Base-by-base conservation (phyloP, 164 flowering plant genomes). In the Kalanchoe fedtschenkoi region DNA sequence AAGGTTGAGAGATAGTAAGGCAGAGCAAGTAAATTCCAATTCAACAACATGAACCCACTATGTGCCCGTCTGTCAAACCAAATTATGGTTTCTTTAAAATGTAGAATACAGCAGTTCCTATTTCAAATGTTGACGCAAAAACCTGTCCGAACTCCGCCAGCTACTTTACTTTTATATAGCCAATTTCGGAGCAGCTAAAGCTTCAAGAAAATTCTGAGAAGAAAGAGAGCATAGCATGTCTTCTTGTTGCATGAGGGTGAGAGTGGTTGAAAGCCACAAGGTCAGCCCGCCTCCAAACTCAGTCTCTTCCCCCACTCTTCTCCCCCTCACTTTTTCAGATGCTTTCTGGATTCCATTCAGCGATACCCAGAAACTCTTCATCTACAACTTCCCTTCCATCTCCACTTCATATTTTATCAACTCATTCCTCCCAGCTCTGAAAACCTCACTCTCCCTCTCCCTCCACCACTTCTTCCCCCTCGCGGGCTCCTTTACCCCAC, bases 391-490 rank as follows among this genome's bases (percentile, higher is more conserved):
- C 42, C 58, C 72, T 0, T 47, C 54, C 28, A 7, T 39, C 28
- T 15, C 67, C 15, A 54, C 60, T 15, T 17, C 32, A 17, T 34
- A 26, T 19, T 65, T 71, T 60, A 19, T 34, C 2, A 2, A 59
- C 22, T 8, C 71, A 22, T 6, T 62, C 16, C 41, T 80, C 34
- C 80, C 82, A 0, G 39, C 8, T 0, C 74, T 81, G 61, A 71
- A 72, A 24, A 61, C 65, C 66, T 73, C 80, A 1, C 72, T 81
- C 11, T 69, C 82, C 33, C 63, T 66, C 58, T 59, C 81, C 7
- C 81, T 80, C 60, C 46, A 59, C 6, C 74, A 64, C 60, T 77
- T 69, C 63, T 62, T 34, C 34, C 79, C 77, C 5, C 39, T 74
- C 9, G 70, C 75, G 0, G 78, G 69, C 63, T 76, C 14, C 7